Evolutionary conservation across 805 yeast genomes (phyloP), one percentile per base, ranked within the genome.

Genomic region (Deakozyma indianensis): DNA sequence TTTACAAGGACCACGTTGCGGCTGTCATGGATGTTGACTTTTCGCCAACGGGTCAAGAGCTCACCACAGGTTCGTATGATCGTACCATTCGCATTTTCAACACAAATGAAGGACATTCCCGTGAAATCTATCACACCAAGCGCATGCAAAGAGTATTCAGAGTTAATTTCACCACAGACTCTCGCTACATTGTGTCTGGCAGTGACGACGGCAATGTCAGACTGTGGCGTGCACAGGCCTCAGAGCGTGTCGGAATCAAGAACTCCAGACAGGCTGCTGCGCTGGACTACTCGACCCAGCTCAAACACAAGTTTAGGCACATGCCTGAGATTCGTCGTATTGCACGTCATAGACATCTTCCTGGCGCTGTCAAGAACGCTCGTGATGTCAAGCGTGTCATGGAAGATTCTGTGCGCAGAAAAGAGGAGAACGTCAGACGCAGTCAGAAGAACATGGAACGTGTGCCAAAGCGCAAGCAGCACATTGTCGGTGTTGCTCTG

Each of bases 321-420:
- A 88, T 92, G 97, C 98, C 98, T 1, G 98, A 92, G 64, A 82
- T 92, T 57, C 77, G 77, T 58, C 74, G 96, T 56, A 92, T 92
- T 50, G 68, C 86, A 23, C 77, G 88, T 63, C 97, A 92, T 66
- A 78, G 98, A 62, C 96, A 92, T 60, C 71, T 90, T 45, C 98
- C 99, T 21, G 67, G 68, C 48, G 83, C 81, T 43, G 75, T 92
- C 53, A 90, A 88, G 74, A 84, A 81, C 63, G 96, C 96, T 35
- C 74, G 74, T 38, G 95, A 88, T 50, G 85, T 84, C 61, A 90
- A 92, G 68, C 65, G 77, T 18, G 70, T 73, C 47, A 96, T 92
- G 62, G 55, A 78, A 35, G 75, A 73, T 43, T 73, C 92, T 35
- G 63, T 85, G 52, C 85, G 83, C 69, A 75, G 82, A 56, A 78